Percentiles rank a stretch among this genome's conserved stretches.
These are phyloP conservation scores for Pyricularia sp. DNA, from an alignment of 2,329 filamentous ascomycete species.

Conservation along the genomic window DNA sequence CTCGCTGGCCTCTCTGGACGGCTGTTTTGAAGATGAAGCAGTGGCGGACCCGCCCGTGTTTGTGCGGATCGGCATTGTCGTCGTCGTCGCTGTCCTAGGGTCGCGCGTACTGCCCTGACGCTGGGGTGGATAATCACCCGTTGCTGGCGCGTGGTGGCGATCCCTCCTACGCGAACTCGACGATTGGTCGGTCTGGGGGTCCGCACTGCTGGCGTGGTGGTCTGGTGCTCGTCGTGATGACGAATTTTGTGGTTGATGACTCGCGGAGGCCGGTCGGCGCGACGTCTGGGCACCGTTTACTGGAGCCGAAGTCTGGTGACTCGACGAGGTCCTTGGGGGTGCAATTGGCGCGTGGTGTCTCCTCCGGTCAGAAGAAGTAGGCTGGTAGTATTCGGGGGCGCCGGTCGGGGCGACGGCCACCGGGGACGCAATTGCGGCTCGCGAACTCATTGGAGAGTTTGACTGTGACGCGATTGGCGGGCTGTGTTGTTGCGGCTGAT, in stretches of 20 bases:
- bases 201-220: slow-evolving; percentile 12
- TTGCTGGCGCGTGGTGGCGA: slow-evolving; percentile 17
- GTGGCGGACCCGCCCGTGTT: slow-evolving; percentile 25
- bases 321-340: slow-evolving; percentile 75
- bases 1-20: slow-evolving; percentile 68
- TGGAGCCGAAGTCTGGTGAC: slow-evolving; percentile 25
- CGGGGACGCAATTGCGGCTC: slow-evolving; percentile 33
- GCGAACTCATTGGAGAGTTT: slow-evolving; percentile 37
- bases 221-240: slow-evolving; percentile 26
- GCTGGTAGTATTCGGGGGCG: slow-evolving; percentile 28
- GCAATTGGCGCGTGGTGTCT: slow-evolving; percentile 58
- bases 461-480: slow-evolving; percentile 15
- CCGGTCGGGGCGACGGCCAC: slow-evolving; percentile 24
- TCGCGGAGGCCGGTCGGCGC: slow-evolving; percentile 33
- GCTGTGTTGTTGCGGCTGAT: slow-evolving; percentile 7
- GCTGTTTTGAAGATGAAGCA: slow-evolving; percentile 45
- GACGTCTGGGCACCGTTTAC: slow-evolving; percentile 25
- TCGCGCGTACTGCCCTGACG: slow-evolving; percentile 30
- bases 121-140: slow-evolving; percentile 10
- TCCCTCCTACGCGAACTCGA: slow-evolving; percentile 28
- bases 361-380: slow-evolving; percentile 38
- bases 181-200: slow-evolving; percentile 21
- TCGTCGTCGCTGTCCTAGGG: slow-evolving; percentile 18
- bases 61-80: slow-evolving; percentile 34
- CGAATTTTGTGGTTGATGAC: slow-evolving; percentile 33